These are phyloP conservation scores for Solanum hybrid DNA, from an alignment of 305 asterid species.

Conservation along the genomic window DNA sequence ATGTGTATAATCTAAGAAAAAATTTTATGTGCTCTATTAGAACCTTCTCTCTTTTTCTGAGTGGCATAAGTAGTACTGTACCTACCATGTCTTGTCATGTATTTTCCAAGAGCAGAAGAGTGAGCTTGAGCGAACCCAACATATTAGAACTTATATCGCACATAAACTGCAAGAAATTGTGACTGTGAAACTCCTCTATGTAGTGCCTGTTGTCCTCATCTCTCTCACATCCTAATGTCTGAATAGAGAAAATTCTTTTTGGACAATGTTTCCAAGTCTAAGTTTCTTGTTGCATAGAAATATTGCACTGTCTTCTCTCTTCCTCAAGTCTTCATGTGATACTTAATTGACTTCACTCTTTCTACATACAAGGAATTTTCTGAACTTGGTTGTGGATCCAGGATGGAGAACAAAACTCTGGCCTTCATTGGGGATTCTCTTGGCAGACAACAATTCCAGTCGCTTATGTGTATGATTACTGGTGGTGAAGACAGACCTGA, in stretches of 20 bases:
- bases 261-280: neutral
- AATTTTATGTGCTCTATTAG: neutral
- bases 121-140: neutral
- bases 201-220: neutral
- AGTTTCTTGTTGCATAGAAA: neutral
- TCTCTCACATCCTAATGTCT: neutral
- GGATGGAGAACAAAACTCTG: slow-evolving; percentile 75
- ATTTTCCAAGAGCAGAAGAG: neutral
- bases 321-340: neutral
- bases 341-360: neutral
- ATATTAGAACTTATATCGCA: neutral
- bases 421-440: slow-evolving; percentile 91
- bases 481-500: slow-evolving; percentile 73
- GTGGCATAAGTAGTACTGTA: neutral
- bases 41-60: neutral
- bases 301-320: neutral
- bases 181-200: neutral
- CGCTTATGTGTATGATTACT: slow-evolving; percentile 87
- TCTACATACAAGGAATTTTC: neutral
- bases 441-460: slow-evolving; percentile 94
- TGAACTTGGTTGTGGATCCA: slow-evolving; percentile 21
- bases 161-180: neutral
- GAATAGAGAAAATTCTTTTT: neutral
- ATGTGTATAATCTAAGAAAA: neutral
- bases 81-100: neutral